phyloP scores from a whole-genome alignment of 2,329 filamentous ascomycete species.

The Verticillium nonalfalfae region DNA sequence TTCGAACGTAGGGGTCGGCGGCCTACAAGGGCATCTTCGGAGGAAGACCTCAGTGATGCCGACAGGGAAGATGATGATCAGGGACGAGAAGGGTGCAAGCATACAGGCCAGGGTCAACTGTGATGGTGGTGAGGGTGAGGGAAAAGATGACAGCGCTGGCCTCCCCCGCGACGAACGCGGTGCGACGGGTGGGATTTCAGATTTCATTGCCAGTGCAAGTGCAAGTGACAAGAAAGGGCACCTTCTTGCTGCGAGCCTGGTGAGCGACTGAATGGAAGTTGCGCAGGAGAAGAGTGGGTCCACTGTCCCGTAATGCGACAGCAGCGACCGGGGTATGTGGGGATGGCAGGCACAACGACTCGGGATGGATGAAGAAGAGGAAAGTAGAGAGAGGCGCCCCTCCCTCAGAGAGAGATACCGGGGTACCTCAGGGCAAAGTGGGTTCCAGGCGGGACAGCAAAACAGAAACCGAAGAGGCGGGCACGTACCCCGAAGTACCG shows the following conservation, averaged over 20 bases:
- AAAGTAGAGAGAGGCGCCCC: not conserved
- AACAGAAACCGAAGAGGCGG: not conserved
- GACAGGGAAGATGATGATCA: not conserved
- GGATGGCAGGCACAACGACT: not conserved
- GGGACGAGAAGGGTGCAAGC: not conserved
- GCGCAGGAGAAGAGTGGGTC: not conserved
- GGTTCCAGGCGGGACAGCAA: not conserved
- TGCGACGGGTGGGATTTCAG: not conserved
- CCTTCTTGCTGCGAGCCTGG: not conserved
- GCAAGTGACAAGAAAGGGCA: not conserved
- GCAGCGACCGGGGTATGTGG: not conserved
- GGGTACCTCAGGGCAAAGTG: not conserved
- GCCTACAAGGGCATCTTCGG: not conserved
- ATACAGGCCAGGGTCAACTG: not conserved
- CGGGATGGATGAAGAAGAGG: not conserved
- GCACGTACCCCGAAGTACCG: constrained; percentile 1
- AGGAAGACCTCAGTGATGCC: not conserved
- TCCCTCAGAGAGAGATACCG: not conserved
- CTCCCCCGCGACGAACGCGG: too few relatives aligned
- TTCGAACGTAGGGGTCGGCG: not conserved
- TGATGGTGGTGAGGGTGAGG: not conserved
- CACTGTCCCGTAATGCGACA: not conserved
- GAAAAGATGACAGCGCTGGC: too few relatives aligned
- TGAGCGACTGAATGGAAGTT: not conserved
- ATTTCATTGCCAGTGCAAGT: not conserved